A percentile compares a stretch with the other conserved stretches of the same genome.
Conservation (phyloP, 192 early-diverging fungal genomes). For the Coemansia sp. region DNA sequence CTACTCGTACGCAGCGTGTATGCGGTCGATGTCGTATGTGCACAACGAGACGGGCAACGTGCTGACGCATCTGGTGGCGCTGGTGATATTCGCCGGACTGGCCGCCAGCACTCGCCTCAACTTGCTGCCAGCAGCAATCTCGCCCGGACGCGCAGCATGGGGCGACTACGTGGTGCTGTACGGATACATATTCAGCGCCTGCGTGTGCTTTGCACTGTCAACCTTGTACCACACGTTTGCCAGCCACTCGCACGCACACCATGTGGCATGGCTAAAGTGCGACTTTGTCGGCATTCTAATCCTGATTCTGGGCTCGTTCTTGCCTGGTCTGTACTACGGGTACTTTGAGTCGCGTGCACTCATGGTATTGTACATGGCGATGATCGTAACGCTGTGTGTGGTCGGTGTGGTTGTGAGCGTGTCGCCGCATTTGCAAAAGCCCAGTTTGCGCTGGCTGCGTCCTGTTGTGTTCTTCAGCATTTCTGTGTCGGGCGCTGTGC, state of each 20-base stretch:
- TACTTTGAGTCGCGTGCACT: constrained; percentile 63
- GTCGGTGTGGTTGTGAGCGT: constrained; percentile 67
- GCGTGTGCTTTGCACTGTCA: constrained; percentile 76
- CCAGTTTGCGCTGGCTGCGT: constrained; percentile 76
- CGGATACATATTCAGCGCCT: constrained; percentile 73
- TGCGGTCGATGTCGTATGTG: constrained; percentile 72
- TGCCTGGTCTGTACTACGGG: constrained; percentile 51
- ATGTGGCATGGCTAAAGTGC: constrained; percentile 74
- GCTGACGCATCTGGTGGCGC: constrained; percentile 77
- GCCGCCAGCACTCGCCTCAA: constrained; percentile 52
- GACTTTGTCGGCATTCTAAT: constrained; percentile 91
- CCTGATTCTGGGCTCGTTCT: constrained; percentile 65
- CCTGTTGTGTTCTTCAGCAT: constrained; percentile 76
- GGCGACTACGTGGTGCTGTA: constrained; percentile 70
- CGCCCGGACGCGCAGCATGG: constrained; percentile 50
- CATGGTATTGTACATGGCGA: constrained; percentile 59
- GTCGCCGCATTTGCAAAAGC: constrained; percentile 64
- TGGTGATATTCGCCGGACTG: constrained; percentile 58
- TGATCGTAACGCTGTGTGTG: constrained; percentile 63
- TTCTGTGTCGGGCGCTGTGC: constrained; percentile 73
- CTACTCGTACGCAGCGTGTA: constrained; percentile 72
- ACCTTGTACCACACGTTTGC: constrained; percentile 77
- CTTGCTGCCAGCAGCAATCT: constrained; percentile 45
- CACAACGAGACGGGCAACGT: constrained; percentile 97
- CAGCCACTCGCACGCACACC: constrained; percentile 77